These are phyloP conservation scores for Pleurotus tuber-regium DNA, from an alignment of 768 basidiomycete species.

Conservation along the genomic window DNA sequence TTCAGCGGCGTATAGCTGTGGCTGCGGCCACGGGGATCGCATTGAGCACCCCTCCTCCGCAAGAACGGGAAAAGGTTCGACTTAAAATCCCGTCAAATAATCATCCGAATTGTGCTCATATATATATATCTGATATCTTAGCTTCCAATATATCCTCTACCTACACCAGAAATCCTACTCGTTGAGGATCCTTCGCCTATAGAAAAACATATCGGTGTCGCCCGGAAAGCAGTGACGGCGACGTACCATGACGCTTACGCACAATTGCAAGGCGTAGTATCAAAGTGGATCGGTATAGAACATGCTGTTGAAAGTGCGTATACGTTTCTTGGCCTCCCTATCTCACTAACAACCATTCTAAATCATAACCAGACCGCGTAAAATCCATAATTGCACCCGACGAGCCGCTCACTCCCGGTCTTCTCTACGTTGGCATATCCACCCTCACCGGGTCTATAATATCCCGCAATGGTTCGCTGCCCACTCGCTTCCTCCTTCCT, in stretches of 20 bases:
- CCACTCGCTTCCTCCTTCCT: slow-evolving; percentile 71
- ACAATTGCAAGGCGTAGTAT: slow-evolving; percentile 69
- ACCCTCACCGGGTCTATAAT: slow-evolving; percentile 87
- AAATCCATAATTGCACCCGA: slow-evolving; percentile 78
- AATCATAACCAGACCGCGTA: slow-evolving; percentile 56
- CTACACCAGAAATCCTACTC: slow-evolving; percentile 62
- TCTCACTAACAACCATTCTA: background rate
- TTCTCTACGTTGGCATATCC: slow-evolving; percentile 87
- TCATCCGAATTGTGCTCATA: no score
- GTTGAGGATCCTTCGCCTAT: slow-evolving; percentile 72
- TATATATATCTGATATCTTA: no score
- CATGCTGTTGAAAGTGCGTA: slow-evolving; percentile 79
- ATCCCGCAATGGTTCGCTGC: slow-evolving; percentile 71
- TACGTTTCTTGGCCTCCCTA: background rate
- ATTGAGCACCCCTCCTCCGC: background rate
- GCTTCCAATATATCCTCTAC: slow-evolving; percentile 81
- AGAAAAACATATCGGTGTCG: slow-evolving; percentile 72
- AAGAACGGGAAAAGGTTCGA: slow-evolving; percentile 1
- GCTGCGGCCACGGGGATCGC: background rate
- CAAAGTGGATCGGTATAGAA: slow-evolving; percentile 85
- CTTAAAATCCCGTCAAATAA: no score
- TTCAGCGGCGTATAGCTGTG: slow-evolving; percentile 4
- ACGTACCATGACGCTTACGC: slow-evolving; percentile 57
- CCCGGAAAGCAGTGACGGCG: slow-evolving; percentile 56
- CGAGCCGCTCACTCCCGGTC: slow-evolving; percentile 85